Base-by-base conservation (phyloP, 768 basidiomycete genomes). In the Boletus tomentosulus region DNA sequence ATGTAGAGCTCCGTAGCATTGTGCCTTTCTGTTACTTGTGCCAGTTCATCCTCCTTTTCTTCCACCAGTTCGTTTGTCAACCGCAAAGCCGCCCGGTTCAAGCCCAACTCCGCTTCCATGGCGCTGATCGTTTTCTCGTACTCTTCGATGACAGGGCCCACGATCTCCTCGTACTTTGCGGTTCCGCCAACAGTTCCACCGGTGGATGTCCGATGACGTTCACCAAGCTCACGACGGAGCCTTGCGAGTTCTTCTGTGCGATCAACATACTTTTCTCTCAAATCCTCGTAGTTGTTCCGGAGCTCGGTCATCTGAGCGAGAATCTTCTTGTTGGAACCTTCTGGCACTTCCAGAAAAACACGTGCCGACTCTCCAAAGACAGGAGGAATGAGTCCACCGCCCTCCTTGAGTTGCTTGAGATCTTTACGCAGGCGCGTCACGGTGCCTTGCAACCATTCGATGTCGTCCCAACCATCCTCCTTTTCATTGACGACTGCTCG, bases 401-500 rank as follows among this genome's bases (percentile, higher is more conserved):
- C 84, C 35, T 87, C 86, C 71, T 91, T 95, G 65, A 96, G 66
- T 6, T 68, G 66, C 64, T 92, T 92, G 55, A 98, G 68, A 61
- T 99, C 96, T 68, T 86, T 92, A 46, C 97, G 80, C 46, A 99
- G 73, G 57, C 92, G 86, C 30, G 83, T 75, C 39, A 99, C 83
- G 47, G 87, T 90, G 50, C 82, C 82, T 71, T 98, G 97, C 42
- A 99, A 73, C 86, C 97, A 96, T 66, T 98, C 95, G 3, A 98
- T 76, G 67, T 99, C 97, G 59, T 98, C 96, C 97, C 97, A 99
- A 11, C 97, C 97, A 50, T 93, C 92, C 73, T 99, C 97, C 64
- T 86, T 87, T 72, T 96, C 92, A 65, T 94, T 96, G 49, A 96
- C 80, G 33, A 89, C 83, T 3, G 91, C 95, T 43, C 86, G 80